Conservation (phyloP, 495 filamentous ascomycete genomes). For the Polyplosphaeria fusca region DNA sequence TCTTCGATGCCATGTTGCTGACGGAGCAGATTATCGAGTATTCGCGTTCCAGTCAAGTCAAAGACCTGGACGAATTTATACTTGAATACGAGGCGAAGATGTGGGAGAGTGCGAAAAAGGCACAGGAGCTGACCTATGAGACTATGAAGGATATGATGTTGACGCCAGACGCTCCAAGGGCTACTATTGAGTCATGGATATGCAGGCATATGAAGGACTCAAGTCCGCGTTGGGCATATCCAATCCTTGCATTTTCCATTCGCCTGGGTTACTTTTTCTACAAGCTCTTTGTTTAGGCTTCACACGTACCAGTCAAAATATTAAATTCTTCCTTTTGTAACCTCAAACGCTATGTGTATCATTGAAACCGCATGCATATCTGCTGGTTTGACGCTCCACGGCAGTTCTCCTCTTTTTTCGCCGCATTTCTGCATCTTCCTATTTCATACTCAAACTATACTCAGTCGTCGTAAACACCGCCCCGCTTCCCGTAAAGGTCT, state of each 20-base stretch:
- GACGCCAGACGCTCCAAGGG: conserved; percentile 6
- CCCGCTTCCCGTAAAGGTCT: conserved; percentile 42
- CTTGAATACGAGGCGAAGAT: conserved; percentile 11
- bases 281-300: conserved; percentile 7
- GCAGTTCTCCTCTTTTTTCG: too few species aligned
- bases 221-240: not conserved
- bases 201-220: conserved; percentile 2
- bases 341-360: too few species aligned
- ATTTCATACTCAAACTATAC: conserved; percentile 5
- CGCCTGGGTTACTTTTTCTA: conserved; percentile 12
- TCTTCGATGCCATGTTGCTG: conserved; percentile 58
- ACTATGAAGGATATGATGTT: conserved; percentile 11
- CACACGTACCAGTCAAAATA: too few species aligned
- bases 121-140: not conserved
- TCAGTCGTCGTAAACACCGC: conserved; percentile 4
- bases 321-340: too few species aligned
- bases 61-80: conserved; percentile 1
- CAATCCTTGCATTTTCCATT: not conserved
- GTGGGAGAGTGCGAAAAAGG: not conserved
- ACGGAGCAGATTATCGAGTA: conserved; percentile 44
- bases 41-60: not conserved
- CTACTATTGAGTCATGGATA: conserved; percentile 7
- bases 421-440: too few species aligned
- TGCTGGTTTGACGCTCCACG: too few species aligned
- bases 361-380: too few species aligned